Percentiles rank a stretch among this genome's conserved stretches.
Evolutionary conservation across 208 protist genomes (phyloP).

Genomic region (Trypanosoma mega): DNA sequence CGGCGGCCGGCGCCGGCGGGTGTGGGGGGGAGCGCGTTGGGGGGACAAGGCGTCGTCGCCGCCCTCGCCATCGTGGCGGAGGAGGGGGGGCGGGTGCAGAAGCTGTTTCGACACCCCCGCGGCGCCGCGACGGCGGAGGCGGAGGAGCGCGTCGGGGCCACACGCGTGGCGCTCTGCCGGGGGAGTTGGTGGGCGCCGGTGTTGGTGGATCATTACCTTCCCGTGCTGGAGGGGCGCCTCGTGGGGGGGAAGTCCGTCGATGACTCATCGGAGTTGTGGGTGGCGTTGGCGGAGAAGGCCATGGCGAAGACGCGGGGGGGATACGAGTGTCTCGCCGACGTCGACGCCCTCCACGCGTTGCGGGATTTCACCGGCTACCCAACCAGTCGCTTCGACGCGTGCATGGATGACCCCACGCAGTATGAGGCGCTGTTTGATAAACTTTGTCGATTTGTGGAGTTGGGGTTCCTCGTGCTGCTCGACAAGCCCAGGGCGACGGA

Average conservation of each 20-base stretch:
- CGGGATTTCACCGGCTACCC: slow-evolving; percentile 72
- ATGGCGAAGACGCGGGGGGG: slow-evolving; percentile 82
- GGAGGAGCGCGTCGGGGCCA: slow-evolving; percentile 27
- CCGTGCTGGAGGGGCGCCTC: slow-evolving; percentile 15
- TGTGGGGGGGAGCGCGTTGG: slow-evolving; percentile 3
- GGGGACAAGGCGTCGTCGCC: slow-evolving; percentile 1
- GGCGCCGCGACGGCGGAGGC: slow-evolving; percentile 17
- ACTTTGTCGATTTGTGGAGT: slow-evolving; percentile 3
- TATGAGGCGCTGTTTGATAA: slow-evolving; percentile 16
- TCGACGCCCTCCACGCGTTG: slow-evolving; percentile 59
- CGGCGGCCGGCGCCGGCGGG: background rate
- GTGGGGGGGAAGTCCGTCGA: slow-evolving; percentile 39
- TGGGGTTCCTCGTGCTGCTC: slow-evolving; percentile 8
- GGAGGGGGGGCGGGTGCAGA: background rate
- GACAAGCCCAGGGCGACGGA: slow-evolving; percentile 1
- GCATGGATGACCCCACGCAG: slow-evolving; percentile 27
- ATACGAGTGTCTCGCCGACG: slow-evolving; percentile 60
- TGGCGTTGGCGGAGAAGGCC: slow-evolving; percentile 78
- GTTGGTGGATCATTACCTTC: slow-evolving; percentile 87
- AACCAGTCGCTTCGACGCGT: slow-evolving; percentile 40
- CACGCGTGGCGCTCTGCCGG: slow-evolving; percentile 74
- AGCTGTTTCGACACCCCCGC: slow-evolving; percentile 17
- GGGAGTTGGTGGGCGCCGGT: slow-evolving; percentile 80
- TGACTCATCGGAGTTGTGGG: slow-evolving; percentile 79
- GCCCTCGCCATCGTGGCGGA: slow-evolving; percentile 10